Percentiles rank a stretch among this genome's conserved stretches.
These are phyloP conservation scores for Omphalotus guepiniiformis DNA, from an alignment of 768 basidiomycete genomes.

Conservation along the genomic window DNA sequence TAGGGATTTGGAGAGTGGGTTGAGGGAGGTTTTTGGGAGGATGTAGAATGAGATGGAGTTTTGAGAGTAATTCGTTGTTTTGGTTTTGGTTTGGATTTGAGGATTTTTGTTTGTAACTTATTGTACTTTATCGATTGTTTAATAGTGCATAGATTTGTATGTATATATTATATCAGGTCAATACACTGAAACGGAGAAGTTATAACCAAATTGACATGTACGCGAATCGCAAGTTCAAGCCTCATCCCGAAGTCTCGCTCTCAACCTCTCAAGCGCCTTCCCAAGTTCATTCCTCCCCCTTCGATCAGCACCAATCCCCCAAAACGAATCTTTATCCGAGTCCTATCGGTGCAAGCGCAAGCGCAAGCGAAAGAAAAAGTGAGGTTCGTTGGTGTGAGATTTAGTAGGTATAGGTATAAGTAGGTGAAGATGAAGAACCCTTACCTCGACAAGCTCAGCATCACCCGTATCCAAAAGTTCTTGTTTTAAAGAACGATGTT, in stretches of 20 bases:
- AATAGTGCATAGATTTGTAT: too few species aligned
- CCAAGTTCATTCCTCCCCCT: conserved; percentile 72
- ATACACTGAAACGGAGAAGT: too few species aligned
- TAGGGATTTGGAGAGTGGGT: conserved; percentile 62
- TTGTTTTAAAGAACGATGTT: conserved; percentile 55
- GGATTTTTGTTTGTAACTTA: background rate
- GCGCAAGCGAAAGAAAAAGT: background rate
- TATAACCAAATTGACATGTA: conserved; percentile 3
- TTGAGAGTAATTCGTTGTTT: background rate
- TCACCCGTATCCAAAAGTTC: conserved; percentile 63
- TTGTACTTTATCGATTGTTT: too few species aligned
- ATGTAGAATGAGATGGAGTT: background rate
- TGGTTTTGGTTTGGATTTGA: background rate
- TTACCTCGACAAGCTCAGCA: conserved; percentile 64
- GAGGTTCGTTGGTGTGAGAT: conserved; percentile 3
- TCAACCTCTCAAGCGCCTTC: conserved; percentile 60
- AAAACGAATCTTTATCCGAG: conserved; percentile 74
- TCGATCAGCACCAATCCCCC: conserved; percentile 68
- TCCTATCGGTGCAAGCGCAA: too few species aligned
- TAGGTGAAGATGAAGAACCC: conserved; percentile 10
- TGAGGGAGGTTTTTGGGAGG: conserved; percentile 35
- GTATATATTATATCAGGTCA: too few species aligned
- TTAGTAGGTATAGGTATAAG: background rate
- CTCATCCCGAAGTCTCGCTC: conserved; percentile 46
- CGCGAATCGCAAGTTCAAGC: conserved; percentile 12